Evolutionary conservation across 225 moss, liverwort and hornwort species (phyloP).

Genomic region (Pseudisothecium myosuroides): DNA sequence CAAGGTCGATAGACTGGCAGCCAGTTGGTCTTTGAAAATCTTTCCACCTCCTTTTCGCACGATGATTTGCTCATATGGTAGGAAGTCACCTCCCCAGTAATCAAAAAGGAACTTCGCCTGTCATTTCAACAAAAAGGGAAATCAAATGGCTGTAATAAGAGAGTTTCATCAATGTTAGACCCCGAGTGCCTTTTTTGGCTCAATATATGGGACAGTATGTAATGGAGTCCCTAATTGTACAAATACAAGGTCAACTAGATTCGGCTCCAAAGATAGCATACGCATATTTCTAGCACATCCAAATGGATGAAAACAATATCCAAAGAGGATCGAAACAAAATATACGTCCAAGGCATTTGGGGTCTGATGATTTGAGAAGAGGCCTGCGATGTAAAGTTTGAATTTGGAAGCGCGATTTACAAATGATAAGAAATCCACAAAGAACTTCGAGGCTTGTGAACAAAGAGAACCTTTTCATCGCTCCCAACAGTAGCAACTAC

Average conservation of each 20-base stretch:
- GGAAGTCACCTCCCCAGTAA: slow-evolving; percentile 37
- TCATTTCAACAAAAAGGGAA: not conserved
- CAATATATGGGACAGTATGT: not conserved
- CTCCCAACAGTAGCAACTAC: slow-evolving; percentile 36
- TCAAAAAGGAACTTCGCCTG: slow-evolving; percentile 35
- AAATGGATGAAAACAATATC: not conserved
- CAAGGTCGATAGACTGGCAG: slow-evolving; percentile 16
- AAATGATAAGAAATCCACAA: not conserved
- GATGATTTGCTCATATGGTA: slow-evolving; percentile 24
- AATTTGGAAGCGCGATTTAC: not conserved
- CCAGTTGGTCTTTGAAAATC: slow-evolving; percentile 33
- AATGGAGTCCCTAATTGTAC: not conserved
- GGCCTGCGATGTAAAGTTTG: not conserved
- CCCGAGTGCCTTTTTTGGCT: not conserved
- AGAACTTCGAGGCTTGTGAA: not conserved
- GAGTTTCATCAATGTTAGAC: not conserved
- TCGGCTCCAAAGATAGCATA: not conserved
- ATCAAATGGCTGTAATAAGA: not conserved
- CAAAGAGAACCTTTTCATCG: slow-evolving; percentile 25
- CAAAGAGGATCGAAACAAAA: not conserved
- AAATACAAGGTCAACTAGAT: not conserved
- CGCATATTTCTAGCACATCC: not conserved
- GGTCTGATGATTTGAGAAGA: not conserved
- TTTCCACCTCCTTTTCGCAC: slow-evolving; percentile 33
- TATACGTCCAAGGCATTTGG: not conserved